Base-by-base conservation (phyloP, 495 filamentous ascomycete genomes). In the Chaetomium fimeti region DNA sequence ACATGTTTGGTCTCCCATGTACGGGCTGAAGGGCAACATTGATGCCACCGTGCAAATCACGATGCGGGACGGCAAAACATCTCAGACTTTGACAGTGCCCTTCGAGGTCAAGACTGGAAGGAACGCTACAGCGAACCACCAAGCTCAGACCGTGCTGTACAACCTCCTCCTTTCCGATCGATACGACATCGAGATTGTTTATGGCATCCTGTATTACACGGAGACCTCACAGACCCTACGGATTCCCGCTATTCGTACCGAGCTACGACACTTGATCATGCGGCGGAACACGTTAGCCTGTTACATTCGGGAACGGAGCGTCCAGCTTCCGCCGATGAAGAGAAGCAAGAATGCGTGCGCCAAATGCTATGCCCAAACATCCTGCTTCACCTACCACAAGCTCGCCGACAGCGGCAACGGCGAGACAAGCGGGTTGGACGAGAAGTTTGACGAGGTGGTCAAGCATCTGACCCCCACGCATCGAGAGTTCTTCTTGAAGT, bases 1-100 rank as follows among this genome's bases (percentile, higher is more conserved):
- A 74, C 93, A 97, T 69, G 84, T 97, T 43, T 97, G 93, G 94
- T 97, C 94, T 18, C 94, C 94, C 8, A 91, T 91, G 87, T 98
- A 93, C 71, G 94, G 94, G 0, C 81, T 98, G 8, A 98, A 98
- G 77, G 94, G 94, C 36, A 98, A 97, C 72, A 91, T 98, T 61
- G 94, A 98, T 78, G 94, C 94, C n/a, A 98, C 94, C 5, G 89
- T 98, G 15, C 91, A 98, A 77, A 87, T 93, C n/a, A 84, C 84
- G 6, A 89, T 95, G 78, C 75, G 86, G 48, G 91, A 96, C 16
- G 84, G 63, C 69, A 79, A 27, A 74, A 76, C 54, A 68, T 85
- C 67, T 38, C 88, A 85, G 67, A 91, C 83, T 5, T 81, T 98
- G 59, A 89, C 92, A 3, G 90, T 96, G 18, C 94, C 94, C 4